Evolutionary conservation across 2,329 filamentous ascomycete genomes (phyloP).

Genomic region (Thelonectria rubi): DNA sequence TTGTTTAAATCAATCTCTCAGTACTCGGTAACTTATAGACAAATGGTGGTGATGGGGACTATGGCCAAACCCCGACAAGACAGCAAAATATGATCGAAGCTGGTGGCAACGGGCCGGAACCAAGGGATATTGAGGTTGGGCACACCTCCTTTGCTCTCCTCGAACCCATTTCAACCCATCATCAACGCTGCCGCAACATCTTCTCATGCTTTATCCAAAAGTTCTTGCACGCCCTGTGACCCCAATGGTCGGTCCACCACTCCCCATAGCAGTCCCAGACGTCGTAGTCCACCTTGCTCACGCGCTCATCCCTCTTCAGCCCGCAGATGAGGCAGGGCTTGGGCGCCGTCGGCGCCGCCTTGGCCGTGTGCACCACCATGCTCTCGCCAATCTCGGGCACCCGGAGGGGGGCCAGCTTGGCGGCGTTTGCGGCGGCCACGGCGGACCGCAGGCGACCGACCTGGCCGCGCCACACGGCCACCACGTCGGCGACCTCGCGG

Average conservation of each 20-base stretch:
- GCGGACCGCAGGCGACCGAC: slow-evolving; percentile 78
- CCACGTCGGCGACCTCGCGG: slow-evolving; percentile 81
- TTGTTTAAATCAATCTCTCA: too few species aligned
- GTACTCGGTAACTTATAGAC: too few species aligned
- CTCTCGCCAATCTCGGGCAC: slow-evolving; percentile 77
- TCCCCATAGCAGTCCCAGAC: slow-evolving; percentile 94
- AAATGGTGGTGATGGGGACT: too few species aligned
- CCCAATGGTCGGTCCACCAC: slow-evolving; percentile 95
- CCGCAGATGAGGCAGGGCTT: slow-evolving; percentile 88
- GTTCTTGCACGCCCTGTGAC: slow-evolving; percentile 78
- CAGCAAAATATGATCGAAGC: too few species aligned
- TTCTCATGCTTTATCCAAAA: slow-evolving; percentile 86
- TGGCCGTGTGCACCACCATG: slow-evolving; percentile 73
- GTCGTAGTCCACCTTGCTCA: slow-evolving; percentile 76
- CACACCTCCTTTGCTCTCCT: background rate
- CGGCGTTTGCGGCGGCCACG: slow-evolving; percentile 72
- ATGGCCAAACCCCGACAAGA: too few species aligned
- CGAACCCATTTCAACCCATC: slow-evolving; percentile 11
- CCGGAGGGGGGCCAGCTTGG: slow-evolving; percentile 54
- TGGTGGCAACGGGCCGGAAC: too few species aligned
- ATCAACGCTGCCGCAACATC: slow-evolving; percentile 72
- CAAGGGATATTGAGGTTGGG: too few species aligned
- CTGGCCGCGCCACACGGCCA: slow-evolving; percentile 77
- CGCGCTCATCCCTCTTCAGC: slow-evolving; percentile 84
- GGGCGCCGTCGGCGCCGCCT: slow-evolving; percentile 76